Percentiles rank a stretch among this genome's conserved stretches.
Conservation (phyloP, 495 filamentous ascomycete species). For the Lentithecium fluviatile region DNA sequence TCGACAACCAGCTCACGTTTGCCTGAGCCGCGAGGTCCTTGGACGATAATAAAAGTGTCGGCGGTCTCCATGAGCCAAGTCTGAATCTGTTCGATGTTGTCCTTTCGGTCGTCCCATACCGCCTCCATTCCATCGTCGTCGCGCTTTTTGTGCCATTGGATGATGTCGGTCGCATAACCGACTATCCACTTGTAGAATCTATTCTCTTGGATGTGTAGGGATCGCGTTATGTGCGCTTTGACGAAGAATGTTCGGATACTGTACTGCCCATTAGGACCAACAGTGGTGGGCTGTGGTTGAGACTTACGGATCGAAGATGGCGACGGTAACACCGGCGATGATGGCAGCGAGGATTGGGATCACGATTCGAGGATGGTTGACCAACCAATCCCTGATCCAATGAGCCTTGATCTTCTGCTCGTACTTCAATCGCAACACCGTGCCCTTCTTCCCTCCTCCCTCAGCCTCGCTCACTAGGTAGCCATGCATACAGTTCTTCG, state of each 20-base stretch:
- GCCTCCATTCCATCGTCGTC: conserved; percentile 70
- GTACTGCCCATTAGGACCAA: conserved; percentile 39
- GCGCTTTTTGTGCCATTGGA: conserved; percentile 55
- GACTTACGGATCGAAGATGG: conserved; percentile 76
- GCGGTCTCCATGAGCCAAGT: conserved; percentile 84
- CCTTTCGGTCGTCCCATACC: conserved; percentile 85
- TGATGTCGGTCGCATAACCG: conserved; percentile 69
- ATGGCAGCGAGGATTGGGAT: conserved; percentile 79
- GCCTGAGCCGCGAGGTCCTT: conserved; percentile 87
- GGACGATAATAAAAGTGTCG: conserved; percentile 91
- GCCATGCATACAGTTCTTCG: conserved; percentile 90
- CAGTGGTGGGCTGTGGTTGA: conserved; percentile 22
- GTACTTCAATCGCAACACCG: conserved; percentile 75
- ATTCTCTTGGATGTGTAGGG: conserved; percentile 70
- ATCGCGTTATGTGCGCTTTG: conserved; percentile 76
- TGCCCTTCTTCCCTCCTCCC: conserved; percentile 71
- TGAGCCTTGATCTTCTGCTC: conserved; percentile 72
- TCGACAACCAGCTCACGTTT: conserved; percentile 86
- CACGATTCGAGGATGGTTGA: conserved; percentile 84
- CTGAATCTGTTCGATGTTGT: conserved; percentile 73
- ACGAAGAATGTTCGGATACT: conserved; percentile 79
- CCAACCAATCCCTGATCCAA: conserved; percentile 81
- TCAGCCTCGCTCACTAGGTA: conserved; percentile 58
- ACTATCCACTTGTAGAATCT: conserved; percentile 75
- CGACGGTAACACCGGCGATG: conserved; percentile 79